Percentiles rank a stretch among this genome's conserved stretches.
Evolutionary conservation across 2,329 filamentous ascomycete species (phyloP).

Genomic region (Immersiporthe knoxdaviesiana): DNA sequence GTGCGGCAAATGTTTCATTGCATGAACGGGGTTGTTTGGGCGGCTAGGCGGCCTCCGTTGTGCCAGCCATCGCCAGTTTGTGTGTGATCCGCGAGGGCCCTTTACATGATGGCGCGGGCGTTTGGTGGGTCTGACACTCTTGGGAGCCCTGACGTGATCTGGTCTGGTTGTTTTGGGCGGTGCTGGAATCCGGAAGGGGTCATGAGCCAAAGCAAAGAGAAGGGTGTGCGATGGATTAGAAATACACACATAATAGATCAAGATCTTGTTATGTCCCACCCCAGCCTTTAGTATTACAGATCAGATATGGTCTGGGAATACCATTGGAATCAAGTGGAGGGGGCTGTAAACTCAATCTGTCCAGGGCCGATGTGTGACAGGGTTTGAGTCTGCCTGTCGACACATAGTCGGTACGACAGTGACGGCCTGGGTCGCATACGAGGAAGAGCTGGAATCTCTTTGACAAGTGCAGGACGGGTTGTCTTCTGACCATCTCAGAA

Average conservation of each 20-base stretch:
- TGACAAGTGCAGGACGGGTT: background rate
- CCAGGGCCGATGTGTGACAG: background rate
- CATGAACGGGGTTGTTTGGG: slow-evolving; percentile 16
- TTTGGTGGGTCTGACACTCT: background rate
- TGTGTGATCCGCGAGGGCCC: background rate
- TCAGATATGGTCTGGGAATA: background rate
- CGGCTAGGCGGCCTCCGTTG: background rate
- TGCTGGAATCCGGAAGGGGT: background rate
- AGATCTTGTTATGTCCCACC: background rate
- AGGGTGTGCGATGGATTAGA: background rate
- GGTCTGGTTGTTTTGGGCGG: background rate
- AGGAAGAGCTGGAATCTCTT: background rate
- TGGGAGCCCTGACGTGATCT: background rate
- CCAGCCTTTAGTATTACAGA: background rate
- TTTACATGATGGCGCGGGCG: slow-evolving; percentile 3
- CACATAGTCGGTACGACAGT: background rate
- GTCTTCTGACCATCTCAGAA: background rate
- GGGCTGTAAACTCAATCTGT: background rate
- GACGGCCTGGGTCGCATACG: background rate
- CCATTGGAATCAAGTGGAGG: background rate
- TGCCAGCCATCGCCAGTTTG: background rate
- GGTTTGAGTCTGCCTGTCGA: background rate
- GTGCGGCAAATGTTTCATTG: background rate
- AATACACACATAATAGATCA: too few species aligned
- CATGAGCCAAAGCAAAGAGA: background rate